Evolutionary conservation across 164 flowering plant genomes (phyloP).

Genomic region (Brasenia schreberi): DNA sequence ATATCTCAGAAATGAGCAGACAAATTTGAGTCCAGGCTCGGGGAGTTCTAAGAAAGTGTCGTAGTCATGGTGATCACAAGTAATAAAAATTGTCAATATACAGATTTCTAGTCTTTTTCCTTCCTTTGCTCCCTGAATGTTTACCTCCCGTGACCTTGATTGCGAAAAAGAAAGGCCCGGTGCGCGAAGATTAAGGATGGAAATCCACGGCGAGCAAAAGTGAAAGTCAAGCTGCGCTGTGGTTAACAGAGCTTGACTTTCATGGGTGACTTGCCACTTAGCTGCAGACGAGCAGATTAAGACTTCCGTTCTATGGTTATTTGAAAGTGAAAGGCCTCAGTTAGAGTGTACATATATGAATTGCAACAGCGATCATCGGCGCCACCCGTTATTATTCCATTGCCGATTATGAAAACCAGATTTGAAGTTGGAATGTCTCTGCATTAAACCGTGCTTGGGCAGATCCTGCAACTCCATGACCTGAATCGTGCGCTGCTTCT

Average conservation of each 20-base stretch:
- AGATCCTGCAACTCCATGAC: constrained; percentile 70
- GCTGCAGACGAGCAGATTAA: neutral
- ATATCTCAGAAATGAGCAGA: neutral
- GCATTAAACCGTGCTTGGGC: constrained; percentile 49
- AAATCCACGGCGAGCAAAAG: neutral
- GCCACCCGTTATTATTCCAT: constrained; percentile 34
- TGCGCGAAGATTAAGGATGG: neutral
- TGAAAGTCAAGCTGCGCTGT: neutral
- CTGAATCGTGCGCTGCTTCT: constrained; percentile 71
- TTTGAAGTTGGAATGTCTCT: constrained; percentile 26
- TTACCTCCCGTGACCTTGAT: neutral
- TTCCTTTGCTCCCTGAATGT: too few species aligned
- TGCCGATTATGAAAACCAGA: constrained; percentile 40
- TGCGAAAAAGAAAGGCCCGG: neutral
- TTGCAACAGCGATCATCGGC: constrained; percentile 9
- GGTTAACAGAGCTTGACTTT: neutral
- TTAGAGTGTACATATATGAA: neutral
- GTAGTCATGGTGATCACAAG: neutral
- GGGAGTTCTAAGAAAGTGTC: neutral
- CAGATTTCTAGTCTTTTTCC: neutral
- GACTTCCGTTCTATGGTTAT: neutral
- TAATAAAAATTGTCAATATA: neutral
- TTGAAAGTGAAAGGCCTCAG: neutral
- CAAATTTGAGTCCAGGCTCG: neutral
- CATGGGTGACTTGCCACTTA: neutral